Percentiles rank a stretch among this genome's conserved stretches.
Conservation (phyloP, 2,329 filamentous ascomycete species). For the Davidsoniella eucalypti region DNA sequence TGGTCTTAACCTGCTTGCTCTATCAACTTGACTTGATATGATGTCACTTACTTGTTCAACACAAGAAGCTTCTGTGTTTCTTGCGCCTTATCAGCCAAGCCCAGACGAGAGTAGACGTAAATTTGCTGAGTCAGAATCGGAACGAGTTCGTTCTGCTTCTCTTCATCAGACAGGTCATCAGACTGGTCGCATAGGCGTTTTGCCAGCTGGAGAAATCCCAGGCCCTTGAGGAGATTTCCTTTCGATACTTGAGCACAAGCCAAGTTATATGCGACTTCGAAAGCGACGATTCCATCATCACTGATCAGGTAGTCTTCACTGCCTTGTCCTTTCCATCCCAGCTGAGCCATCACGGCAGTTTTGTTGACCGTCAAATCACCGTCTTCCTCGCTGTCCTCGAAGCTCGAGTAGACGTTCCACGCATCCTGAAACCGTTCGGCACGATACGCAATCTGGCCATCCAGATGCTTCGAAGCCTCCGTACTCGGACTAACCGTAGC, state of each 20-base stretch:
- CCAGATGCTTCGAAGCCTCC: constrained; percentile 33
- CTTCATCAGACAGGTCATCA: constrained; percentile 56
- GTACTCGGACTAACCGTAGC: constrained; percentile 14
- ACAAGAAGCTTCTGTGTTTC: constrained; percentile 45
- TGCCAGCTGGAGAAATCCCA: constrained; percentile 52
- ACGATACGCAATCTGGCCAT: constrained; percentile 56
- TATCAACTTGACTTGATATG: background rate
- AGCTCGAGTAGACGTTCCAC: constrained; percentile 42
- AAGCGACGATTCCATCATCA: constrained; percentile 34
- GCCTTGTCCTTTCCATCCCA: constrained; percentile 48
- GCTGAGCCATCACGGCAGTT: constrained; percentile 55
- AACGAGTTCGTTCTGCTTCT: constrained; percentile 57
- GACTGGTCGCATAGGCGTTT: constrained; percentile 54
- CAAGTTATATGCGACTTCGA: constrained; percentile 69
- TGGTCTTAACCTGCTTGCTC: background rate
- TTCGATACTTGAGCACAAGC: constrained; percentile 58
- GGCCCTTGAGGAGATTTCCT: constrained; percentile 47
- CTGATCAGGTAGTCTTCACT: constrained; percentile 13
- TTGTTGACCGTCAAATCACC: constrained; percentile 64
- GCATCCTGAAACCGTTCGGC: constrained; percentile 57
- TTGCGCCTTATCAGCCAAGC: constrained; percentile 48
- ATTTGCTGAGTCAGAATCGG: constrained; percentile 64
- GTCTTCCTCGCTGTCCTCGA: constrained; percentile 44
- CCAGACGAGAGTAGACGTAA: constrained; percentile 51
- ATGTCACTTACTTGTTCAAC: constrained; percentile 37